Conservation (phyloP, 192 early-diverging fungal species). For the Chytriomyces sp. region DNA sequence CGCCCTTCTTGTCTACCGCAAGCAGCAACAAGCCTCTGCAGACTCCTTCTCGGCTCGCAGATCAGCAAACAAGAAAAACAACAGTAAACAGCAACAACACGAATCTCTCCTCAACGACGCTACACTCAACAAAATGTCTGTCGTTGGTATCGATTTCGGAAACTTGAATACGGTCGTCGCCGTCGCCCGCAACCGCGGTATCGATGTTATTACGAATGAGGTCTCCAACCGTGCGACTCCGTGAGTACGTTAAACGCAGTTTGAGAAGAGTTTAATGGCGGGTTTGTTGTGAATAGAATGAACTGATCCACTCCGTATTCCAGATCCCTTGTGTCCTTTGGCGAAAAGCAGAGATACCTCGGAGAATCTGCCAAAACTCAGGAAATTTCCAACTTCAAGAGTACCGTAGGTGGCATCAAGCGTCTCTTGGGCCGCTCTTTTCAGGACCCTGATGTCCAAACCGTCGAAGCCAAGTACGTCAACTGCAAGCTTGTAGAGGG, state of each 20-base stretch:
- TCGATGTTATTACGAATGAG: conserved; percentile 97
- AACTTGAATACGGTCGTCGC: conserved; percentile 95
- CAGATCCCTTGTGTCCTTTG: conserved; percentile 91
- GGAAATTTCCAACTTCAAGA: conserved; percentile 97
- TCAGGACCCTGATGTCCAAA: conserved; percentile 80
- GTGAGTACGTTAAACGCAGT: conserved; percentile 54
- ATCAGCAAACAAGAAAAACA: conserved; percentile 6
- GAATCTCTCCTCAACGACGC: conserved; percentile 27
- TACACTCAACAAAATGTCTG: conserved; percentile 51
- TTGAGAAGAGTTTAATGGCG: too few species aligned
- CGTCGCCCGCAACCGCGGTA: conserved; percentile 96
- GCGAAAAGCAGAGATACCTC: conserved; percentile 90
- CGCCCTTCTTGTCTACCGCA: conserved; percentile 25
- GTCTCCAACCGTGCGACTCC: conserved; percentile 96
- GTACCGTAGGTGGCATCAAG: conserved; percentile 89
- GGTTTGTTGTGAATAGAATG: too few species aligned
- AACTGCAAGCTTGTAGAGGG: conserved; percentile 81
- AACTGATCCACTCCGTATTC: not conserved
- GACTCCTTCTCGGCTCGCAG: not conserved
- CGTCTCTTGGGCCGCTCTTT: conserved; percentile 87
- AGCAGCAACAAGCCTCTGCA: not conserved
- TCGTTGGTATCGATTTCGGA: conserved; percentile 95
- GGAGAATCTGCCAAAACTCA: conserved; percentile 92
- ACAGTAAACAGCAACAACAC: not conserved
- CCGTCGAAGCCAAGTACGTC: conserved; percentile 80